These are phyloP conservation scores for Penicillium parvum DNA, from an alignment of 495 filamentous ascomycete genomes.

Conservation along the genomic window DNA sequence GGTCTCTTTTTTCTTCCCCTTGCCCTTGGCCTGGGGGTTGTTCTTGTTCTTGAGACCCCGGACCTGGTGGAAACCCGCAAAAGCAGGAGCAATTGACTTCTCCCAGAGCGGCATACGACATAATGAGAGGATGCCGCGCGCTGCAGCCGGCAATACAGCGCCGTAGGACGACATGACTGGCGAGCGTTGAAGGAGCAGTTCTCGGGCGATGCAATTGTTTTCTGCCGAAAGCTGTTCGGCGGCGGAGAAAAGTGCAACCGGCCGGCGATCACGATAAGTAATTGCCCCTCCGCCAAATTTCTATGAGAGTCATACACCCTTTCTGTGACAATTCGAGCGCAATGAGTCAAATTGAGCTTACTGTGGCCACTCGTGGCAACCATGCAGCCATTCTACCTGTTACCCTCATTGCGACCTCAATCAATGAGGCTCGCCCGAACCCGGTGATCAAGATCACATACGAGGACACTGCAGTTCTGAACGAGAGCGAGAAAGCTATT, in stretches of 20 bases:
- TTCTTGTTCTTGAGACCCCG: constrained; percentile 36
- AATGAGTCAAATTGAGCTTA: constrained; percentile 43
- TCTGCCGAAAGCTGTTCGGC: constrained; percentile 31
- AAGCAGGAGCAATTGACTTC: constrained; percentile 30
- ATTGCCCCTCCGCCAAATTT: constrained; percentile 24
- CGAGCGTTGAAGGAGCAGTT: constrained; percentile 12
- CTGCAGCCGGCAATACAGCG: constrained; percentile 36
- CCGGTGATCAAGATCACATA: constrained; percentile 44
- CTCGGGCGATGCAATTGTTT: constrained; percentile 30
- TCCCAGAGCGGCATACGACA: constrained; percentile 31
- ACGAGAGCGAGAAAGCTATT: constrained; percentile 39
- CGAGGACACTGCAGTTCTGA: constrained; percentile 43
- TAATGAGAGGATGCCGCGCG: constrained; percentile 36
- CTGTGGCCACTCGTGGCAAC: constrained; percentile 58
- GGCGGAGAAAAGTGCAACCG: constrained; percentile 36
- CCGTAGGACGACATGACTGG: constrained; percentile 39
- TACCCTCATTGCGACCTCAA: constrained; percentile 45
- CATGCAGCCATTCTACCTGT: constrained; percentile 49
- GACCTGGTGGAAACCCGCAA: constrained; percentile 34
- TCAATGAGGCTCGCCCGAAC: constrained; percentile 44
- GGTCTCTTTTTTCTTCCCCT: constrained; percentile 45
- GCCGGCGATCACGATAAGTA: constrained; percentile 14
- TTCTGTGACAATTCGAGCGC: constrained; percentile 8
- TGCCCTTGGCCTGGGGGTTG: constrained; percentile 30
- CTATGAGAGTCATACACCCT: constrained; percentile 2